Evolutionary conservation across 345 rosid species (phyloP).

Genomic region (Aquilaria yunnanensis): DNA sequence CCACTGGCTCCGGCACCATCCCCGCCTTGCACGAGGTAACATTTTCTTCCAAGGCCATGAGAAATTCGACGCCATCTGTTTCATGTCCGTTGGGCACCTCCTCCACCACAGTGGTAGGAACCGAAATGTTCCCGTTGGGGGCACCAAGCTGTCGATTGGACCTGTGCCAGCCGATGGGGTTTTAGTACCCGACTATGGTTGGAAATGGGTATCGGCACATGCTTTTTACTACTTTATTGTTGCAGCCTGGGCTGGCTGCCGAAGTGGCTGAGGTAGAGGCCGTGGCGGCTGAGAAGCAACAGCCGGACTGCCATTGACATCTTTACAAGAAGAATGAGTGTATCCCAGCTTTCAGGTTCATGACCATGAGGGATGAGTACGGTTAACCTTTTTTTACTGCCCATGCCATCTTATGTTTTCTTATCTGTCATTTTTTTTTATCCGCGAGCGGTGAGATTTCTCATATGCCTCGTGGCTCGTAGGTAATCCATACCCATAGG

Average conservation of each 20-base stretch:
- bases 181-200: conserved; percentile 9
- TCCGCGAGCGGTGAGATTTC: no score
- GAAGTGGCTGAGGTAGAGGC: conserved; percentile 13
- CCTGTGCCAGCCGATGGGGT: conserved; percentile 28
- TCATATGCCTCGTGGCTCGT: no score
- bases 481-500: no score
- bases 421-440: no score
- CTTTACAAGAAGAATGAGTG: no score
- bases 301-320: neutral
- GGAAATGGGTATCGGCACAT: conserved; percentile 35
- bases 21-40: conserved; percentile 32
- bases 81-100: conserved; percentile 10
- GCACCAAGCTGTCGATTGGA: conserved; percentile 33
- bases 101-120: conserved; percentile 4
- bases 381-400: no score
- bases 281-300: conserved; percentile 4
- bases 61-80: conserved; percentile 26
- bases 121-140: conserved; percentile 13
- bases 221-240: conserved; percentile 54
- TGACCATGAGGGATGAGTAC: no score
- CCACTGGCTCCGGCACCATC: conserved; percentile 47
- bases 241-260: conserved; percentile 29
- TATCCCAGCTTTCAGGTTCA: no score
- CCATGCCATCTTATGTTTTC: no score
- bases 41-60: conserved; percentile 20